Base-by-base conservation (phyloP, 495 filamentous ascomycete species). In the Amphirosellinia nigrospora region DNA sequence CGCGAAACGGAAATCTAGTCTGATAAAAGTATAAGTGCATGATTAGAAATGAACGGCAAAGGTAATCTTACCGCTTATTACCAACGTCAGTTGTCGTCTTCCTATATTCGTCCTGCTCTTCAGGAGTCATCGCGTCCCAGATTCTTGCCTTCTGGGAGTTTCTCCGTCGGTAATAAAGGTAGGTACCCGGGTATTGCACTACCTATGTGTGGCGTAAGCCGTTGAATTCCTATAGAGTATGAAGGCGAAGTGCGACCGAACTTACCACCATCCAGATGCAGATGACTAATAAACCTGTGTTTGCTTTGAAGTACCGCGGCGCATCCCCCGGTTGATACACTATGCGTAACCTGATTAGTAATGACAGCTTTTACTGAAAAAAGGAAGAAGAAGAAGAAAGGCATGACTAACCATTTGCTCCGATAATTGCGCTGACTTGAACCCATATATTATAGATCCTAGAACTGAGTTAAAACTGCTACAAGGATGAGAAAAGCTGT, bases 61-160 rank as follows among this genome's bases (percentile, higher is more conserved):
- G 8, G 43, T 63, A 56, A 73, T 60, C 78, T 74, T 71, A 78
- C 73, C 78, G 71, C 69, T 77, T 76, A 38, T 74, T 77, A 50
- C 77, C 78, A 41, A 66, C 50, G 23, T 75, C 68, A 19, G 60
- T 77, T 7, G 75, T 78, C 46, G 73, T 77, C 69, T 70, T 71
- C 48, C 70, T 74, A 53, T 80, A 80, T 11, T 76, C 48, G 1
- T 72, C 64, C 56, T 75, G 73, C 60, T 81, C 68, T 72, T 78
- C 72, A 10, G 56, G 56, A 13, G 69, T 81, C 79, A 81, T 75
- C 10, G 73, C 75, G 50, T 79, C 77, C 79, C 79, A 82, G 64
- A 53, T 70, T 50, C 60, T 69, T 32, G 72, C 74, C 70, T 76
- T 74, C n/a, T 46, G 71, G 30, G 73, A 71, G 56, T 81, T 81